A percentile compares a stretch with the other conserved stretches of the same genome.
Evolutionary conservation across 2,329 filamentous ascomycete species (phyloP).

Genomic region (Exophiala viscosa): DNA sequence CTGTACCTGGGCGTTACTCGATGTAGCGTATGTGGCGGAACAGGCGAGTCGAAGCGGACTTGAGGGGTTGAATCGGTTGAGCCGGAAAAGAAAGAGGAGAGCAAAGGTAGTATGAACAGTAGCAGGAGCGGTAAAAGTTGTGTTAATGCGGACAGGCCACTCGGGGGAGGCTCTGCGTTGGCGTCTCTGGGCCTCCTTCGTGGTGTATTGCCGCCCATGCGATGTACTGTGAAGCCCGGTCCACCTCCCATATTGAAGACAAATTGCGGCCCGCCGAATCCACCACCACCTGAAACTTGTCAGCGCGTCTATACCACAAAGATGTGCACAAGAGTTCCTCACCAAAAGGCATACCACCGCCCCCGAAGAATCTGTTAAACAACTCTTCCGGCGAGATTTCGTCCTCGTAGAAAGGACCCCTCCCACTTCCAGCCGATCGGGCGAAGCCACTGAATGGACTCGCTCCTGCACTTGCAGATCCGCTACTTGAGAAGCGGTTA

Average conservation of each 20-base stretch:
- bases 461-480: slow-evolving; percentile 38
- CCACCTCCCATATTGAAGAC: slow-evolving; percentile 93
- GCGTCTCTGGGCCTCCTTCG: slow-evolving; percentile 69
- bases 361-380: slow-evolving; percentile 95
- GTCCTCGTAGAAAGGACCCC: slow-evolving; percentile 69
- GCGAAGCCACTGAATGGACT: slow-evolving; percentile 49
- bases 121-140: slow-evolving; percentile 83
- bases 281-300: slow-evolving; percentile 44
- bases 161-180: slow-evolving; percentile 51
- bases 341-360: slow-evolving; percentile 65
- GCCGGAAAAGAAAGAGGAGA: slow-evolving; percentile 72
- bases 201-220: slow-evolving; percentile 80
- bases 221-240: slow-evolving; percentile 87
- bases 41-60: slow-evolving; percentile 71
- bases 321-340: slow-evolving; percentile 33
- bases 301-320: slow-evolving; percentile 1
- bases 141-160: slow-evolving; percentile 56
- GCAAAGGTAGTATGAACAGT: slow-evolving; percentile 78
- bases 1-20: slow-evolving; percentile 68
- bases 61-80: slow-evolving; percentile 59
- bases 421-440: slow-evolving; percentile 44
- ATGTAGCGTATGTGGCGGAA: slow-evolving; percentile 68
- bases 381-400: slow-evolving; percentile 95
- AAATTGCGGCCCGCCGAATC: slow-evolving; percentile 81
- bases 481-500: slow-evolving; percentile 66